Evolutionary conservation across 140 eudicot genomes (phyloP).

Genomic region (Ambrosia hybrid): DNA sequence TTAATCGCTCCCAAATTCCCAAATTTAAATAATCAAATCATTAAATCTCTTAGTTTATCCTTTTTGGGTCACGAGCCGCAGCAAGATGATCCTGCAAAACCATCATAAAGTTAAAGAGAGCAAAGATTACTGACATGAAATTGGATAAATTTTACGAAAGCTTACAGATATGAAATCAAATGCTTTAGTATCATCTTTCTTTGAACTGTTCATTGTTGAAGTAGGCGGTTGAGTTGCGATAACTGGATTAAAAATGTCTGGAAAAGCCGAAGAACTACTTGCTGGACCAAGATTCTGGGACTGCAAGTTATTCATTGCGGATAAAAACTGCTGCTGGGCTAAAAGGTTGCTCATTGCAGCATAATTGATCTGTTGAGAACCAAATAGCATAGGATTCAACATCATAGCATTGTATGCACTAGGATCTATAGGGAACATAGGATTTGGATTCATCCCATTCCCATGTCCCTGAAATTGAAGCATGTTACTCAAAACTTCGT

Average conservation of each 20-base stretch:
- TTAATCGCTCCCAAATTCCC: background rate
- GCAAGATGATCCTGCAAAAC: constrained; percentile 85
- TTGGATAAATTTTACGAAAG: constrained; percentile 2
- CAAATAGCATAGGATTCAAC: constrained; percentile 62
- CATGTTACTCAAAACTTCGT: constrained; percentile 39
- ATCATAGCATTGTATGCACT: constrained; percentile 45
- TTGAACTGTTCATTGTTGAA: constrained; percentile 52
- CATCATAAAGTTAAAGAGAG: background rate
- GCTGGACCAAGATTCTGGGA: constrained; percentile 35
- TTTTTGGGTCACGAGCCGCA: constrained; percentile 88
- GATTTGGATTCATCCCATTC: constrained; percentile 42
- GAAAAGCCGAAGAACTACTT: constrained; percentile 46
- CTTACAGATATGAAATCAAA: constrained; percentile 86
- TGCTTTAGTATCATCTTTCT: constrained; percentile 71
- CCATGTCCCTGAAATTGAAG: constrained; percentile 53
- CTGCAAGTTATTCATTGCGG: constrained; percentile 64
- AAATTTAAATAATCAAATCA: constrained; percentile 5
- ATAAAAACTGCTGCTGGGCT: constrained; percentile 75
- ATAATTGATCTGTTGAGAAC: constrained; percentile 64
- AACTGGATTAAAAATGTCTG: constrained; percentile 68
- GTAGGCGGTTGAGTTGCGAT: constrained; percentile 54
- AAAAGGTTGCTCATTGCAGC: constrained; percentile 62
- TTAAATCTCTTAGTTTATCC: constrained; percentile 37
- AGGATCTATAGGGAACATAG: constrained; percentile 60
- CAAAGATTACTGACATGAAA: background rate